phyloP scores from a whole-genome alignment of 805 yeast genomes.

The Cyberlindnera nakhonratchasimensis region DNA sequence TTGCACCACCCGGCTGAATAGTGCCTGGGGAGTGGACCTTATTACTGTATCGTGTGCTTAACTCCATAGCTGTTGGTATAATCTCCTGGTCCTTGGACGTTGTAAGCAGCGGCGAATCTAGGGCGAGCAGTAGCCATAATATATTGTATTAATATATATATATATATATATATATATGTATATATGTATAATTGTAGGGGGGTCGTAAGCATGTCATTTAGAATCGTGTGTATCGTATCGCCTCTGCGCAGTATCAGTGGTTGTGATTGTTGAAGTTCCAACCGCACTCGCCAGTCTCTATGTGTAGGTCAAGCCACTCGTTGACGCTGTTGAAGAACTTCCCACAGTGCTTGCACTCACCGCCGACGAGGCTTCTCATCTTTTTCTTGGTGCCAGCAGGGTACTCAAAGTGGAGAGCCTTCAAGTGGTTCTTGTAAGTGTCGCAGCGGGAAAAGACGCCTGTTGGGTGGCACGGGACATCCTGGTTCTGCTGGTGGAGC shows the following conservation, averaged over 20 bases:
- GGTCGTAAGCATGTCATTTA: background rate
- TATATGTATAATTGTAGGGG: background rate
- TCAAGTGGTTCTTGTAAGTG: conserved; percentile 86
- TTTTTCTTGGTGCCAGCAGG: conserved; percentile 83
- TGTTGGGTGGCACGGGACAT: conserved; percentile 60
- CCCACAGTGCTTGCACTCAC: conserved; percentile 78
- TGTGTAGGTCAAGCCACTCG: conserved; percentile 74
- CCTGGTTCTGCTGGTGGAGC: background rate
- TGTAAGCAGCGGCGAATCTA: no score
- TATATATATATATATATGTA: background rate
- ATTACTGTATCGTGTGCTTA: background rate
- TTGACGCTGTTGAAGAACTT: conserved; percentile 63
- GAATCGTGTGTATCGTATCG: background rate
- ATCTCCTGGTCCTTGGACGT: no score
- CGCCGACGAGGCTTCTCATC: conserved; percentile 63
- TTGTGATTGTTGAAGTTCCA: conserved; percentile 9
- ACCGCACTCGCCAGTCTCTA: conserved; percentile 42
- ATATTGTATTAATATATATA: no score
- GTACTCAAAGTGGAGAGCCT: conserved; percentile 84
- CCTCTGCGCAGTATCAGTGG: no score
- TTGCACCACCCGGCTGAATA: background rate
- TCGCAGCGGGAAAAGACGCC: conserved; percentile 90
- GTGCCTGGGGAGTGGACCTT: background rate
- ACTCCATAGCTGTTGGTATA: background rate
- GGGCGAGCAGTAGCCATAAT: no score